phyloP scores from a whole-genome alignment of 805 yeast species.

The Candida yuanshanica region DNA sequence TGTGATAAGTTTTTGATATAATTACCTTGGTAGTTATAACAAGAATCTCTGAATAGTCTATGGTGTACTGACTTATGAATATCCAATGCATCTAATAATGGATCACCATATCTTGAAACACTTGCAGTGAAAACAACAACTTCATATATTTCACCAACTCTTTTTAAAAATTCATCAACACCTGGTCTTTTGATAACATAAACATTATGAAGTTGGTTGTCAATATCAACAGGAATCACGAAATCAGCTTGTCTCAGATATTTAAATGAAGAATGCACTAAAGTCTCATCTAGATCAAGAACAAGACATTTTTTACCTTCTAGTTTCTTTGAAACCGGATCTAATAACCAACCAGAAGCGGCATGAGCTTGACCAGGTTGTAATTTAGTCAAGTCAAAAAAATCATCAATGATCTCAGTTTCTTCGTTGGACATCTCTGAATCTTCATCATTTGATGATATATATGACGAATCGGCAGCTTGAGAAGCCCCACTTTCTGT shows the following conservation, averaged over 20 bases:
- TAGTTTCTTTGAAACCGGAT: conserved; percentile 44
- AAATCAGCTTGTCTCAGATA: conserved; percentile 90
- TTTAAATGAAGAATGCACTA: conserved; percentile 93
- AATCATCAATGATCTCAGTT: conserved; percentile 28
- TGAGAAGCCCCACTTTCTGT: conserved; percentile 1
- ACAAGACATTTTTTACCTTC: conserved; percentile 77
- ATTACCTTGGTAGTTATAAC: conserved; percentile 90
- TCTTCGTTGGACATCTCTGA: conserved; percentile 23
- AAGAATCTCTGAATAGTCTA: conserved; percentile 88
- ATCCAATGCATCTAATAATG: conserved; percentile 84
- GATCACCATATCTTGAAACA: conserved; percentile 94
- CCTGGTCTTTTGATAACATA: conserved; percentile 98
- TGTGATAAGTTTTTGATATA: conserved; percentile 91
- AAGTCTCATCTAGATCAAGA: conserved; percentile 90
- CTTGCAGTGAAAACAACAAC: conserved; percentile 97
- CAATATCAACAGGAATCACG: conserved; percentile 96
- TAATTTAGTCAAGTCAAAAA: conserved; percentile 53
- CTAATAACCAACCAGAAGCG: conserved; percentile 60
- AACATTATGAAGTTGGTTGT: conserved; percentile 85
- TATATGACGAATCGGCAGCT: conserved; percentile 3
- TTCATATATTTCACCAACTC: conserved; percentile 83
- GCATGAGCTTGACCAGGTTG: conserved; percentile 71
- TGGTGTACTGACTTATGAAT: conserved; percentile 74
- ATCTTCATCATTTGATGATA: conserved; percentile 11
- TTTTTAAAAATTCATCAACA: conserved; percentile 83